phyloP scores from a whole-genome alignment of 305 asterid species.

The Fraxinus baroniana region DNA sequence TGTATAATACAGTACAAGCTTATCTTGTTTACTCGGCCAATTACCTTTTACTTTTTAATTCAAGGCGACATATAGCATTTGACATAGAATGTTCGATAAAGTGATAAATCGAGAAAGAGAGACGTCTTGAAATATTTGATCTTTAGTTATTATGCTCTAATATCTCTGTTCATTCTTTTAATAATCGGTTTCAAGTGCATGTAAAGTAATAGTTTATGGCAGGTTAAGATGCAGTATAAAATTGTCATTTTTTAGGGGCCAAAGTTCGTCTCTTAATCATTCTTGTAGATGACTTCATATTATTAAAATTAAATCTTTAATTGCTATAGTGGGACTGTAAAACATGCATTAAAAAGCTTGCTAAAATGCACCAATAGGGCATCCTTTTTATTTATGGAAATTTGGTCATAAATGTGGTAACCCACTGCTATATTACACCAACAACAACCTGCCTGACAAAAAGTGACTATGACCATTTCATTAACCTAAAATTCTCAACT shows the following conservation, averaged over 20 bases:
- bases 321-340: not conserved
- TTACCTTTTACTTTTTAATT: not conserved
- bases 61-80: conserved; percentile 22
- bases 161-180: not conserved
- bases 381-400: not conserved
- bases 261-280: not conserved
- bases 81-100: conserved; percentile 21
- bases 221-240: not conserved
- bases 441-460: conserved; percentile 60
- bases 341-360: not conserved
- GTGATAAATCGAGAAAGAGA: not conserved
- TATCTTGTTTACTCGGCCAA: not conserved
- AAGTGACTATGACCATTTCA: conserved; percentile 49
- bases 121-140: not conserved
- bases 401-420: conserved; percentile 27
- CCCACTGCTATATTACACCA: conserved; percentile 47
- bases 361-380: not conserved
- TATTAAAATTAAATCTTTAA: not conserved
- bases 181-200: not conserved
- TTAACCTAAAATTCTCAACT: conserved; percentile 55
- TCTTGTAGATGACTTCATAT: no score
- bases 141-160: not conserved
- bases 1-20: not conserved
- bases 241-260: not conserved
- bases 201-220: not conserved